Conservation (phyloP, 345 rosid genomes). For the Litchi chinensis region DNA sequence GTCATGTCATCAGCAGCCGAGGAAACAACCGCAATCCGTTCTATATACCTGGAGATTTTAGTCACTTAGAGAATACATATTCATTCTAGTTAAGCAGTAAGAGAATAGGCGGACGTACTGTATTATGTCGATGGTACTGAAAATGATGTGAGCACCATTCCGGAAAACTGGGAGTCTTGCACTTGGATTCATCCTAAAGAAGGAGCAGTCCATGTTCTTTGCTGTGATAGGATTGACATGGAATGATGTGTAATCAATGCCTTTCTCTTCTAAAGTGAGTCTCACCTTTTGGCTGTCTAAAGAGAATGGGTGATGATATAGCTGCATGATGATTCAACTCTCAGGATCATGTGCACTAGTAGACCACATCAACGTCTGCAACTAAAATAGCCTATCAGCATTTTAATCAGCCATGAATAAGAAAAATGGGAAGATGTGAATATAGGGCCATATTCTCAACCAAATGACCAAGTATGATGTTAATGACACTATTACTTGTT, state of each 20-base stretch:
- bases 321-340: slow-evolving; percentile 55
- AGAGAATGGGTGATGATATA: slow-evolving; percentile 90
- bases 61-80: background rate
- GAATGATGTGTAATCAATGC: slow-evolving; percentile 86
- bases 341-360: too few species aligned
- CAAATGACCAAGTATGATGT: too few species aligned
- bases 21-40: slow-evolving; percentile 73
- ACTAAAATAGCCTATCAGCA: too few species aligned
- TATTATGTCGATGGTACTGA: slow-evolving; percentile 76
- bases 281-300: slow-evolving; percentile 88
- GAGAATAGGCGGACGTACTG: slow-evolving; percentile 44
- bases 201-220: slow-evolving; percentile 79
- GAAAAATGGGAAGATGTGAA: too few species aligned
- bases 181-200: slow-evolving; percentile 71
- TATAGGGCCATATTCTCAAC: too few species aligned
- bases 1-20: slow-evolving; percentile 42
- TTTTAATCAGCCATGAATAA: too few species aligned
- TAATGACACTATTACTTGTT: too few species aligned
- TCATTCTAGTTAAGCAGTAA: background rate
- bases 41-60: slow-evolving; percentile 60
- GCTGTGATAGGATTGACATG: slow-evolving; percentile 83
- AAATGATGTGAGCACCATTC: slow-evolving; percentile 73
- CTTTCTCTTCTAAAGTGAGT: slow-evolving; percentile 88
- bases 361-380: too few species aligned
- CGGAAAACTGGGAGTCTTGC: slow-evolving; percentile 83